Conservation (phyloP, 2,329 filamentous ascomycete genomes). For the Verticillium albo-atrum region DNA sequence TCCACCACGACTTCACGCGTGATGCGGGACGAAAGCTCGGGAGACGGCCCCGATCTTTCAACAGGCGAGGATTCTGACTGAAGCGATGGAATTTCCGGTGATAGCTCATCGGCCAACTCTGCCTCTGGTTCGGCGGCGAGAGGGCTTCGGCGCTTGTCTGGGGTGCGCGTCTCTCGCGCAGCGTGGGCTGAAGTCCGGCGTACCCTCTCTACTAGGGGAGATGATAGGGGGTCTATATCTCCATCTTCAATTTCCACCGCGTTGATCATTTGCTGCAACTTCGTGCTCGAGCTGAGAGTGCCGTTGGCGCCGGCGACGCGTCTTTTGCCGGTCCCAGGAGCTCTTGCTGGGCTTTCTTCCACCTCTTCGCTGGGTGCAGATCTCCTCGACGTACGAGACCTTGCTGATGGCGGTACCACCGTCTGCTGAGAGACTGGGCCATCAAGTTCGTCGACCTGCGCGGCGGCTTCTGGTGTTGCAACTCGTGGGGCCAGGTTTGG, state of each 20-base stretch:
- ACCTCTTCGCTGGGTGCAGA: slow-evolving; percentile 33
- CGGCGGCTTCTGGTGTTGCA: neutral
- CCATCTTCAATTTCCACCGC: slow-evolving; percentile 20
- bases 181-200: slow-evolving; percentile 27
- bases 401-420: neutral
- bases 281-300: slow-evolving; percentile 32
- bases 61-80: neutral
- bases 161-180: slow-evolving; percentile 22
- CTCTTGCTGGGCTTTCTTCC: slow-evolving; percentile 48
- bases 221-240: slow-evolving; percentile 27
- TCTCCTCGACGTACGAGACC: slow-evolving; percentile 4
- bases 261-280: slow-evolving; percentile 35
- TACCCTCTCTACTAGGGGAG: slow-evolving; percentile 38
- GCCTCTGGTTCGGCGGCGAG: slow-evolving; percentile 14
- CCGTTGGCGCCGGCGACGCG: slow-evolving; percentile 31
- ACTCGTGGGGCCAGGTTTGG: neutral
- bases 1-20: neutral
- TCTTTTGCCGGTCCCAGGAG: slow-evolving; percentile 51
- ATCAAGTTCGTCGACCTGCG: neutral
- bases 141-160: slow-evolving; percentile 15
- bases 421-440: neutral
- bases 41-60: slow-evolving; percentile 1
- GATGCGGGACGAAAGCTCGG: slow-evolving; percentile 7
- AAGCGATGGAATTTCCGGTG: neutral
- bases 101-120: slow-evolving; percentile 26